phyloP scores from a whole-genome alignment of 306 rosid genomes.

The Cicer pinnatifidum region DNA sequence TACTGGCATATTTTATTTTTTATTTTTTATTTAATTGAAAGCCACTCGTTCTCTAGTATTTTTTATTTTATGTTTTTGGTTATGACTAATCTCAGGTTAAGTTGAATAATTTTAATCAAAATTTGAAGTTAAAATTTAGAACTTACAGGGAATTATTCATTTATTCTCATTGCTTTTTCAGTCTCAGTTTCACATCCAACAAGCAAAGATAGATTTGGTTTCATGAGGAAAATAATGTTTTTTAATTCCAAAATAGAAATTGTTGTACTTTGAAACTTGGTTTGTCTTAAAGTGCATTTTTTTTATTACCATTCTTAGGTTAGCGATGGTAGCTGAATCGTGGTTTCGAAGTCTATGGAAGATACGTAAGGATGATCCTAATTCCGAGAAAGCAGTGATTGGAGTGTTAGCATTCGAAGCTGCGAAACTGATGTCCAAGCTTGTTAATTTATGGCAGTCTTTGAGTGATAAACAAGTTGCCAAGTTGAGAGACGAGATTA shows the following conservation, averaged over 20 bases:
- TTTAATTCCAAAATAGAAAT: constrained; percentile 3
- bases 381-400: constrained; percentile 62
- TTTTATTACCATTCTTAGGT: constrained; percentile 41
- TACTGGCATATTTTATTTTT: not conserved
- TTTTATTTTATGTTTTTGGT: constrained; percentile 10
- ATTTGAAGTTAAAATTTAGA: constrained; percentile 18
- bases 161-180: not conserved
- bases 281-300: constrained; percentile 46
- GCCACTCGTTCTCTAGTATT: not conserved
- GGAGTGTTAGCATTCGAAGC: constrained; percentile 96
- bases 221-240: constrained; percentile 8
- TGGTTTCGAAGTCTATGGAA: constrained; percentile 92
- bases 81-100: not conserved
- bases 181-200: not conserved
- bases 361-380: constrained; percentile 67
- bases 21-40: not conserved
- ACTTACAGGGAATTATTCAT: not conserved
- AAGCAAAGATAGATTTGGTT: constrained; percentile 7
- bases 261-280: constrained; percentile 14
- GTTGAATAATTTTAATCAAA: constrained; percentile 14
- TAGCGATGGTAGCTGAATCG: constrained; percentile 76
- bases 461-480: constrained; percentile 77
- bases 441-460: constrained; percentile 84
- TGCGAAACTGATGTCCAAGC: constrained; percentile 93
- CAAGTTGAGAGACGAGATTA: constrained; percentile 77